Evolutionary conservation across 345 rosid species (phyloP).

Genomic region (Ailanthus altissimus): DNA sequence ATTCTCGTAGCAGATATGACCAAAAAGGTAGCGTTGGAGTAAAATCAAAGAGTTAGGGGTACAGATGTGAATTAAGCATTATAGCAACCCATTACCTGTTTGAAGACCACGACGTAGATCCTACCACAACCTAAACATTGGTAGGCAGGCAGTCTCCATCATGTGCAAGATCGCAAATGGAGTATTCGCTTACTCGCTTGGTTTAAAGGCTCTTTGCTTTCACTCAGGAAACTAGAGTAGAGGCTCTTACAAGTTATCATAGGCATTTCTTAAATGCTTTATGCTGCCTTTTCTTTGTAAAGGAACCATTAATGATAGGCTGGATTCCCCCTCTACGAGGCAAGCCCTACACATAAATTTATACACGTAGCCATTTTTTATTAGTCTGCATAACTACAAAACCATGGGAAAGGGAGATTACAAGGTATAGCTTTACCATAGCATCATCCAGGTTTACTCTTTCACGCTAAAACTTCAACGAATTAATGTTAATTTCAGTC

Average conservation of each 20-base stretch:
- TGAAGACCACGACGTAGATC: slow-evolving; percentile 31
- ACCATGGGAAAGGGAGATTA: background rate
- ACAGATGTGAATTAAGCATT: background rate
- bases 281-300: background rate
- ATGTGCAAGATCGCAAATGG: too few species aligned
- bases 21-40: background rate
- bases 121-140: slow-evolving; percentile 36
- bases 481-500: background rate
- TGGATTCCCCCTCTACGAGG: background rate
- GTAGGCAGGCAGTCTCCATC: slow-evolving; percentile 40
- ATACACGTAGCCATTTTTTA: background rate
- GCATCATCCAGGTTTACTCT: background rate
- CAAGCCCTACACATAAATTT: background rate
- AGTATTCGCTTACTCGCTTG: too few species aligned
- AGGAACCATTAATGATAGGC: background rate
- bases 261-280: background rate
- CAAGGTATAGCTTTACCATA: background rate
- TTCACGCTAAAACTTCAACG: background rate
- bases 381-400: too few species aligned
- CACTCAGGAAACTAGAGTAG: background rate
- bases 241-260: background rate
- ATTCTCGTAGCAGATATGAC: background rate
- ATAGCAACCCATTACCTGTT: slow-evolving; percentile 21
- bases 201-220: too few species aligned
- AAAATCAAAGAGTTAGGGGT: slow-evolving; percentile 10